These are phyloP conservation scores for Talaromyces atroroseus DNA, from an alignment of 2,329 filamentous ascomycete genomes.

Conservation along the genomic window DNA sequence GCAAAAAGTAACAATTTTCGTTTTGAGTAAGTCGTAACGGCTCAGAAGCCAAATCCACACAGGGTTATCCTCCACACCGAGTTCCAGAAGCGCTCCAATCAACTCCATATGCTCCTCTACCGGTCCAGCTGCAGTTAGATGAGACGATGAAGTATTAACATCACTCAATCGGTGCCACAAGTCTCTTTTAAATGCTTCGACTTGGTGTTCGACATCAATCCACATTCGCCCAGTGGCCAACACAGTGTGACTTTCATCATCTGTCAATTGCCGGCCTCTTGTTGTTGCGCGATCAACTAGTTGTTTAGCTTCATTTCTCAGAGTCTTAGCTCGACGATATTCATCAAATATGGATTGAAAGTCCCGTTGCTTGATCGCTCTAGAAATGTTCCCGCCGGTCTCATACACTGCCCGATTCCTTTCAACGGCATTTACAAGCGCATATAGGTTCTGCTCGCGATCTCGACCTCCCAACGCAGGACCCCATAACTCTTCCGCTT, in stretches of 20 bases:
- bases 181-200: slow-evolving; percentile 80
- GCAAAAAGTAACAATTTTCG: slow-evolving; percentile 71
- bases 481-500: slow-evolving; percentile 96
- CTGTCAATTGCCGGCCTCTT: slow-evolving; percentile 55
- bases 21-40: slow-evolving; percentile 81
- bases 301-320: slow-evolving; percentile 69
- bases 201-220: slow-evolving; percentile 84
- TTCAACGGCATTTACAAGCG: slow-evolving; percentile 68
- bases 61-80: slow-evolving; percentile 91
- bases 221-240: slow-evolving; percentile 89
- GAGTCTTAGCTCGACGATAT: slow-evolving; percentile 74
- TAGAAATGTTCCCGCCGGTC: slow-evolving; percentile 68
- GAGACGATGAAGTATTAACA: slow-evolving; percentile 54
- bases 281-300: slow-evolving; percentile 56
- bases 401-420: slow-evolving; percentile 78
- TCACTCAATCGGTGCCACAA: slow-evolving; percentile 76
- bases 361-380: slow-evolving; percentile 85
- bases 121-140: slow-evolving; percentile 46
- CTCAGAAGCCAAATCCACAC: slow-evolving; percentile 95
- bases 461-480: slow-evolving; percentile 86
- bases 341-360: slow-evolving; percentile 83
- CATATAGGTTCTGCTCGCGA: slow-evolving; percentile 80
- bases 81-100: slow-evolving; percentile 80
- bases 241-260: slow-evolving; percentile 78
- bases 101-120: slow-evolving; percentile 86